Evolutionary conservation across 2,329 filamentous ascomycete genomes (phyloP), one percentile per base, ranked within the genome.

Genomic region (Zymoseptoria crescenta): DNA sequence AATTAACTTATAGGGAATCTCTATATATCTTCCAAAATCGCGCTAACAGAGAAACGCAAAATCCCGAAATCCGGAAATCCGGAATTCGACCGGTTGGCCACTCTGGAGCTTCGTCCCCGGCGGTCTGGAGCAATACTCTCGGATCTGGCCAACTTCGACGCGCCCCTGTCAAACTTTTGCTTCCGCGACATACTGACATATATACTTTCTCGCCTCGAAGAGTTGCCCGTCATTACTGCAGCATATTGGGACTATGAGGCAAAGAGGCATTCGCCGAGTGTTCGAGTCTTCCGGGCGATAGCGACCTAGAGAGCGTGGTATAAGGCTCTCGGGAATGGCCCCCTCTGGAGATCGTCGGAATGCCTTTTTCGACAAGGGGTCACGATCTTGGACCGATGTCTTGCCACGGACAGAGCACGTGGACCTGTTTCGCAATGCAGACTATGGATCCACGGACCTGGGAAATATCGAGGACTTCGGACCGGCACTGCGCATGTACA

Each of bases 401-500:
- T 29, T 52, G 51, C 49, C 51, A 28, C 20, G 29, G 13, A 28
- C 51, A 13, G 24, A 30, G 6, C 51, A 52, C 28, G 51, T 52
- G 7, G 24, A 52, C 30, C 19, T 52, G 4, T 29, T 52, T 24
- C 24, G 51, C n/a, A 10, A 52, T 27, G 51, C 51, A n/a, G 51
- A 52, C 51, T 52, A 28, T 52, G 51, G 21, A 28, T 13, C 51
- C 20, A 52, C 51, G n/a, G 8, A 27, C 24, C 48, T 67, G 53
- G 64, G 65, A n/a, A 59, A 56, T 9, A 54, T 63, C 6, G 13
- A 51, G 21, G 20, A 49, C 16, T 67, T 62, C 62, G 49, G 57
- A 4, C 61, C 60, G 16, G 59, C 63, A 16, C 56, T 68, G 4
- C 65, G 66, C n/a, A 51, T 58, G 19, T 64, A 65, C 51, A 20